phyloP scores from a whole-genome alignment of 164 flowering plant species.

The Chimonanthus praecox region DNA sequence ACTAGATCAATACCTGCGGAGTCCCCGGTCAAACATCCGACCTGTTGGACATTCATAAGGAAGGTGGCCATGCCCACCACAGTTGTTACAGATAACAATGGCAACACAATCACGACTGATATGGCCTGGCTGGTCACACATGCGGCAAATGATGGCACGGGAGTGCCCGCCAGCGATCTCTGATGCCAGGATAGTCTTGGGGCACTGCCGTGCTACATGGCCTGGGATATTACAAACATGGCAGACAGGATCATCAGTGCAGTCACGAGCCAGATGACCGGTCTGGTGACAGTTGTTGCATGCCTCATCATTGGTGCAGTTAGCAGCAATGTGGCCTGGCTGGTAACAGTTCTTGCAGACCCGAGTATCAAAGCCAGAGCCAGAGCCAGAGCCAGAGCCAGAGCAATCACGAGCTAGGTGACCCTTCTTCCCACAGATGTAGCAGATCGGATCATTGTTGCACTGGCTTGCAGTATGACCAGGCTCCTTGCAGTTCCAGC shows the following conservation, averaged over 20 bases:
- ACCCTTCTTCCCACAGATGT: slow-evolving; percentile 52
- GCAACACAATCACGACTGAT: slow-evolving; percentile 39
- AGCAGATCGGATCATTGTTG: slow-evolving; percentile 54
- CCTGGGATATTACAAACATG: slow-evolving; percentile 62
- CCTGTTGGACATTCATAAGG: slow-evolving; percentile 46
- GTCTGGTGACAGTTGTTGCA: slow-evolving; percentile 52
- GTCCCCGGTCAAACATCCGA: slow-evolving; percentile 25
- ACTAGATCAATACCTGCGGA: slow-evolving; percentile 23
- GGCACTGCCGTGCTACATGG: slow-evolving; percentile 81
- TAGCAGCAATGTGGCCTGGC: slow-evolving; percentile 45
- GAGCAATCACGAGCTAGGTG: slow-evolving; percentile 46
- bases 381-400: slow-evolving; percentile 26
- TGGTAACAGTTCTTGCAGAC: slow-evolving; percentile 52
- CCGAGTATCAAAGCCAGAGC: slow-evolving; percentile 30
- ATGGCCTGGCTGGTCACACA: slow-evolving; percentile 39
- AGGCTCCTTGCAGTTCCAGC: slow-evolving; percentile 64
- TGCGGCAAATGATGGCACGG: slow-evolving; percentile 35
- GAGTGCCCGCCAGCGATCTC: slow-evolving; percentile 30
- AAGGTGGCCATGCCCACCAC: slow-evolving; percentile 49
- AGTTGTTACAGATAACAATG: slow-evolving; percentile 37
- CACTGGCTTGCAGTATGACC: slow-evolving; percentile 61
- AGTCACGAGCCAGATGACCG: slow-evolving; percentile 59
- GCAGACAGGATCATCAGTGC: slow-evolving; percentile 57
- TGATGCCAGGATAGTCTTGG: slow-evolving; percentile 30
- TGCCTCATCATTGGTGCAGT: slow-evolving; percentile 50